Evolutionary conservation across 768 basidiomycete genomes (phyloP), one percentile per base, ranked within the genome.

Genomic region (Auricularia auricula-judae): DNA sequence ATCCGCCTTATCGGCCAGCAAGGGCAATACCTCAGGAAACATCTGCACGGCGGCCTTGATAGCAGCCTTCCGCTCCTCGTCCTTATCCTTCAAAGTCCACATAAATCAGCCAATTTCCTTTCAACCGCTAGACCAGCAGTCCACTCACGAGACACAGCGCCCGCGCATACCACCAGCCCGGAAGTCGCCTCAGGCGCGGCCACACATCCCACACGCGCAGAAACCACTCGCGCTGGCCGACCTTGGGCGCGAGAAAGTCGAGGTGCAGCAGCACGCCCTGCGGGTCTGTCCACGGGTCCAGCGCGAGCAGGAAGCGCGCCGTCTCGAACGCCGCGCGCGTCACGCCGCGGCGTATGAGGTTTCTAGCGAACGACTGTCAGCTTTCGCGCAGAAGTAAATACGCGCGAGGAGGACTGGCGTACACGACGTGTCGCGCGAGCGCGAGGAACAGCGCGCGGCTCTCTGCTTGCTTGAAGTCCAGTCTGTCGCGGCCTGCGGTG

Each of bases 371-470:
- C 16, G 53, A 34, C 33, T 29, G 29, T 29, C 29, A 29, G 63
- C 63, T 16, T 23, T n/a, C 61, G 5, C 43, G 62, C 58, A 51
- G 36, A 29, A 63, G 5, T 10, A 43, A 12, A 21, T 11, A 36
- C 62, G 42, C 21, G 34, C 64, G 8, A 42, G 43, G 12, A 66
- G 7, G 21, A 42, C 21, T 60, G 39, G 65, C 88, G 67, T 73
- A 93, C 89, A 85, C 82, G 2, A 94, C 81, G 70, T 91, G 87
- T 64, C 93, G 81, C 68, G 93, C 91, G 1, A 97, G 66, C 1
- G 91, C 93, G 5, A 96, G 83, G 77, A 89, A 98, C 74, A 99
- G 91, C 0, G 93, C 91, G 47, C 96, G 80, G 69, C 96, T 98
- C 74, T 98, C 95, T 11, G 97, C 89, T 12, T 76, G 81, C 67